These are phyloP conservation scores for Macrolepiota dolichaula DNA, from an alignment of 768 basidiomycete genomes.

Conservation along the genomic window DNA sequence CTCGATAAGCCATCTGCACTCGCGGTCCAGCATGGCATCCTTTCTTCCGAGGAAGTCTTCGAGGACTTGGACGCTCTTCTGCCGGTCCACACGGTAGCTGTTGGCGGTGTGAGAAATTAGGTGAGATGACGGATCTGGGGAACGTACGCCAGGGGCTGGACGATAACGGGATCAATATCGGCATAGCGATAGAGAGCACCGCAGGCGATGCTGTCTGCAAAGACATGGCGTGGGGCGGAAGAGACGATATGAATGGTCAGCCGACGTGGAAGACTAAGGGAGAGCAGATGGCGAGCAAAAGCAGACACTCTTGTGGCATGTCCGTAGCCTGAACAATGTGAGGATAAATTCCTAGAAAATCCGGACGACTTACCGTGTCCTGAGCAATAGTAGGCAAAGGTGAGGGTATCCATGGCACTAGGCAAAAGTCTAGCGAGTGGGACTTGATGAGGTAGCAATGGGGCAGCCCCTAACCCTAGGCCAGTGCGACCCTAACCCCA, in stretches of 20 bases:
- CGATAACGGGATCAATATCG: constrained; percentile 76
- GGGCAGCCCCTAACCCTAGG: constrained; percentile 17
- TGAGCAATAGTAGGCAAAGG: constrained; percentile 70
- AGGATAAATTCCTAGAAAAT: background rate
- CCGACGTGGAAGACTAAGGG: constrained; percentile 30
- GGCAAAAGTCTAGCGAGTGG: background rate
- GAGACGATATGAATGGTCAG: constrained; percentile 65
- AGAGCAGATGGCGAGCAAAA: constrained; percentile 57
- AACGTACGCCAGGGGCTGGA: constrained; percentile 74
- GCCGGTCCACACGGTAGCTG: constrained; percentile 72
- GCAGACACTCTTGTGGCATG: constrained; percentile 83
- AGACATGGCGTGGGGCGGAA: constrained; percentile 71
- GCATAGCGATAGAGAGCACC: constrained; percentile 70
- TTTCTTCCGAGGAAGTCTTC: constrained; percentile 54
- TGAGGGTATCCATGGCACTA: constrained; percentile 17
- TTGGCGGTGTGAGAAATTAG: constrained; percentile 7
- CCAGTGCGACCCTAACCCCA: constrained; percentile 3
- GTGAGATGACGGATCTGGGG: background rate
- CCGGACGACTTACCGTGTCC: constrained; percentile 55
- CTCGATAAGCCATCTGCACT: constrained; percentile 53
- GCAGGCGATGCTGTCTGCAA: constrained; percentile 55
- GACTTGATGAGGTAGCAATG: background rate
- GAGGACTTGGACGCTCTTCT: constrained; percentile 63
- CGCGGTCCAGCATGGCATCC: constrained; percentile 49
- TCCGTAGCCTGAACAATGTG: constrained; percentile 57